Base-by-base conservation (phyloP, 2,329 filamentous ascomycete genomes). In the Fusarium penzigii region DNA sequence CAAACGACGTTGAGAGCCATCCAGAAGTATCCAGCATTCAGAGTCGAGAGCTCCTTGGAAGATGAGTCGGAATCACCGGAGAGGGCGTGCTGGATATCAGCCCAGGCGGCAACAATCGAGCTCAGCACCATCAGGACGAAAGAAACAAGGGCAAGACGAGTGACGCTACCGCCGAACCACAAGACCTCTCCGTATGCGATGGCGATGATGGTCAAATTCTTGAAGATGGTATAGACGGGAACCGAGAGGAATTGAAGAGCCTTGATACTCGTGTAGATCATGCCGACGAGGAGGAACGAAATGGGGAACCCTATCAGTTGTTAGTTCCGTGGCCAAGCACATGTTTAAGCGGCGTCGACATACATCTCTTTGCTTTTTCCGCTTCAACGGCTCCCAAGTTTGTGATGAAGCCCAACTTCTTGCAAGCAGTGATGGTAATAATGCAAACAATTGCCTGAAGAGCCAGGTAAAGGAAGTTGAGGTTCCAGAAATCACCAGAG, bases 161-260 rank as follows among this genome's bases (percentile, higher is more conserved):
- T 92, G 53, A 99, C 93, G 44, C 86, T 91, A 68, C 93, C 93
- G 57, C 94, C 94, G 64, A 99, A 99, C 92, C 93, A 97, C 47
- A 99, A 82, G 29, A 99, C 93, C 76, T 99, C 94, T 63, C 94
- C 94, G 65, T 99, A 99, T 50, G 94, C 94, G 67, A 97, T 99
- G 60, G 97, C 85, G 67, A 99, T 97, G 72, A 96, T 99, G 56
- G 94, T 97, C 78, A 99, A 75, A 78, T 99, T 99, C 83, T 99
- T 99, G 83, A 99, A 99, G 72, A 99, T 99, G 50, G 94, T 99
- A 77, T 99, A 99, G 25, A 99, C 94, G 20, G 94, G 94, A 51
- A 99, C 96, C 32, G 92, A 97, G 56, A 99, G 88, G 75, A 87
- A 97, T 75, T 97, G 92, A 42, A 99, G 85, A 17, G 94, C 92